Percentiles rank a stretch among this genome's conserved stretches.
phyloP scores from a whole-genome alignment of 2,329 filamentous ascomycete species.

The Pseudopyricularia javanii region DNA sequence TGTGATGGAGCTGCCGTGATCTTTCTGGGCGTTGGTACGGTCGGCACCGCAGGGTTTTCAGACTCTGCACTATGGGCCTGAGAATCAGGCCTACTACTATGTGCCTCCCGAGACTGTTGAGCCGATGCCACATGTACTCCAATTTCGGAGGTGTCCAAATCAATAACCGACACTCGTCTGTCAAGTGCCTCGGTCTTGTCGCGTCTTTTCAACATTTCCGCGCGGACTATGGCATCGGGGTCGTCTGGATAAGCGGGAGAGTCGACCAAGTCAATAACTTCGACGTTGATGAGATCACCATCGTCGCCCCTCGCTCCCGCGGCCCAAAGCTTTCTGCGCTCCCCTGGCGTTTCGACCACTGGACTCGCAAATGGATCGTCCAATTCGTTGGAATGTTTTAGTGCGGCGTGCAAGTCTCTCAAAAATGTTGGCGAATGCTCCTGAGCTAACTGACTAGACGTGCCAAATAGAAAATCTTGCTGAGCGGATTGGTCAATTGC shows the following conservation, averaged over 20 bases:
- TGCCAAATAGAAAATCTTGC: conserved; percentile 76
- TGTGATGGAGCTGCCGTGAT: background rate
- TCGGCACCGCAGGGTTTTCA: background rate
- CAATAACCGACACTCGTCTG: background rate
- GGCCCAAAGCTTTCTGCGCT: conserved; percentile 48
- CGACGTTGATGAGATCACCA: conserved; percentile 50
- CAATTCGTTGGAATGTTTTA: conserved; percentile 42
- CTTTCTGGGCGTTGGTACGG: background rate
- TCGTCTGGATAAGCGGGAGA: conserved; percentile 19
- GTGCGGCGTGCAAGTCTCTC: conserved; percentile 47
- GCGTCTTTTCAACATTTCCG: background rate
- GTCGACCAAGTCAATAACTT: conserved; percentile 46
- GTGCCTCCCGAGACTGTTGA: no score
- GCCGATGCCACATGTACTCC: background rate
- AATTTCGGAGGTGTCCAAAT: background rate
- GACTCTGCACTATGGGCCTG: background rate
- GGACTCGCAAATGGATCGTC: conserved; percentile 23
- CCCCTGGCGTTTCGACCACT: background rate
- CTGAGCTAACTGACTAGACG: conserved; percentile 67
- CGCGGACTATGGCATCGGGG: conserved; percentile 1
- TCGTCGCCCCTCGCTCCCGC: conserved; percentile 55
- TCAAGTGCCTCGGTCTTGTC: background rate
- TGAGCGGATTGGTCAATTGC: conserved; percentile 52
- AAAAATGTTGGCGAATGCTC: conserved; percentile 60
- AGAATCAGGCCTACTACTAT: background rate